Evolutionary conservation across 108 stramenopile species (phyloP), one percentile per base, ranked within the genome.

Genomic region (Nitzschia sp.): DNA sequence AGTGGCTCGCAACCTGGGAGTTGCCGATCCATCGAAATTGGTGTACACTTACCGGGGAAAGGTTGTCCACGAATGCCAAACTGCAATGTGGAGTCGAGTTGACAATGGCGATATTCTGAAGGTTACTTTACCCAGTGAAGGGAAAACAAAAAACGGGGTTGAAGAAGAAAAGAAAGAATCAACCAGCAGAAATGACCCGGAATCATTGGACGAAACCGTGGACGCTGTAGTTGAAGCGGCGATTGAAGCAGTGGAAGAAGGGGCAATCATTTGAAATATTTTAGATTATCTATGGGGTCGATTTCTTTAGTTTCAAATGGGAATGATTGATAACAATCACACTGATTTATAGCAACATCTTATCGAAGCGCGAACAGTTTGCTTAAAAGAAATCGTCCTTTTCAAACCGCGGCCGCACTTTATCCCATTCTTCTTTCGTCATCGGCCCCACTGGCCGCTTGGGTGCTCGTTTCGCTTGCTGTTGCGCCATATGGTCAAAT

Each of bases 371-470:
- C n/a, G n/a, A n/a, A n/a, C n/a, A n/a, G n/a, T n/a, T n/a, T 6
- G 13, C 38, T 51, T 70, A 77, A 57, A 73, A 85, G 42, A 85
- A 79, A 57, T 85, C 87, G 68, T 84, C 87, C 42, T 84, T 83
- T 42, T 79, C 80, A 56, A 77, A 78, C 51, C 85, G 63, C 46
- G 80, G 83, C 59, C 80, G 80, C 42, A 79, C 54, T 65, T 84
- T 88, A 54, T 88, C 85, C 79, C 82, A 85, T 65, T 88, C 82
- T 36, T 62, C 71, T 72, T 83, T 86, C 0, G 85, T 88, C 63
- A 34, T 77, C 21, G 90, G 90, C 13, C 90, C 90, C 55, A 79
- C 74, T 30, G 80, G 76, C 18, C 71, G 74, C n/a, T 78, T 81
- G 31, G 76, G 76, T 26, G 55, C 73, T 21, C 86, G 74, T 45